Base-by-base conservation (phyloP, 345 rosid species). In the Eucalyptus lansdowneana region DNA sequence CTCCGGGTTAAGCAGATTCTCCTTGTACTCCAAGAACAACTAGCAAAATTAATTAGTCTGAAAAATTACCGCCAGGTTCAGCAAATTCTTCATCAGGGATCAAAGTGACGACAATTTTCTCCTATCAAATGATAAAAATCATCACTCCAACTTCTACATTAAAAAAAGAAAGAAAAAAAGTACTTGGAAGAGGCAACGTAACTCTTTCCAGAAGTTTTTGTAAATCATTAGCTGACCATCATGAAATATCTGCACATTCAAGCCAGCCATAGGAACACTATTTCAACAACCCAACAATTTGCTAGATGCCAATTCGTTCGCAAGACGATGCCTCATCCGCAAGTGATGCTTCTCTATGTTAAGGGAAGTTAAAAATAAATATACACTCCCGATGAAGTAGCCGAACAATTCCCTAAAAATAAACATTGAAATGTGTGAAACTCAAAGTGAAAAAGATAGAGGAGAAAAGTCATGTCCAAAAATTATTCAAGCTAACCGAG, bases 1-100 rank as follows among this genome's bases (percentile, higher is more conserved):
- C 6, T 13, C 2, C 5, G 15, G n/a, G 50, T 12, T 49, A 5
- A 12, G 14, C 50, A 49, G 2, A 49, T 49, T 49, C 80, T 67
- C 22, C 12, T 15, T 15, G 6, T 65, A 65, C 37, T 65, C 31
- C 10, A n/a, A 65, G 19, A 65, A 65, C 4, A 65, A 5, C 72
- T 7, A n/a, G 21, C 21, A 67, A 31, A 67, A 67, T 67, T 67
- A 67, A 31, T 9, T 67, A 67, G 22, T 67, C 4, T 45, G 80
- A 60, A 88, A 51, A 40, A 69, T 50, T 94, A 96, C 97, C 54
- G 21, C 54, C 97, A 96, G 98, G 96, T 93, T 97, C 94, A 34
- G 94, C 40, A 92, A 91, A 95, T 83, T 97, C 96, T 91, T 97
- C 99, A 56, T 94, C 93, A n/a, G 96, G 98, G 69, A 94, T 96